Conservation (phyloP, 106 monocot genomes). For the Allium fistulosum region DNA sequence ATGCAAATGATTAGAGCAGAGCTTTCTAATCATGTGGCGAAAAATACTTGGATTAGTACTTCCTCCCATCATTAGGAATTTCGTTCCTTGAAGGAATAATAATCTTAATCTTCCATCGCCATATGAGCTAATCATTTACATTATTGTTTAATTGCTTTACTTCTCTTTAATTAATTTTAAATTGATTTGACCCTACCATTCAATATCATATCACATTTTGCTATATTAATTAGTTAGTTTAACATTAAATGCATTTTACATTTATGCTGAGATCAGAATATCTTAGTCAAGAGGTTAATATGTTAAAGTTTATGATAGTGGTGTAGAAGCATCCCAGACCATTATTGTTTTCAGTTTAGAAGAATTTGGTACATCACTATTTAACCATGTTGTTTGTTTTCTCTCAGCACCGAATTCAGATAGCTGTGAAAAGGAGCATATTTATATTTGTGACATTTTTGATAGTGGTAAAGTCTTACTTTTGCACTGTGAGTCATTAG, state of each 20-base stretch:
- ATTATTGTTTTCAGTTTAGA: too few relatives aligned
- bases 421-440: too few relatives aligned
- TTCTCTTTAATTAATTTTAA: too few relatives aligned
- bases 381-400: too few relatives aligned
- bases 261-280: neutral
- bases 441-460: too few relatives aligned
- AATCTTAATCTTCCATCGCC: neutral
- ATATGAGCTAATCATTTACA: neutral
- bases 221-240: neutral
- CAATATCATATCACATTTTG: neutral
- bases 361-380: too few relatives aligned
- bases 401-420: too few relatives aligned
- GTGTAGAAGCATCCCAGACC: too few relatives aligned
- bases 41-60: slow-evolving; percentile 9
- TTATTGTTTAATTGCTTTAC: neutral
- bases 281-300: neutral
- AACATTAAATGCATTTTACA: neutral
- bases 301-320: too few relatives aligned
- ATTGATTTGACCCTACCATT: too few relatives aligned
- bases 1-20: slow-evolving; percentile 32
- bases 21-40: slow-evolving; percentile 37
- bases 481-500: too few relatives aligned
- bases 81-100: slow-evolving; percentile 20
- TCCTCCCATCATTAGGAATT: slow-evolving; percentile 34
- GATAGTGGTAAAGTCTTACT: too few relatives aligned